Percentiles rank a stretch among this genome's conserved stretches.
Evolutionary conservation across 1,284 basidiomycete species (phyloP).

Genomic region (Naganishia albida): DNA sequence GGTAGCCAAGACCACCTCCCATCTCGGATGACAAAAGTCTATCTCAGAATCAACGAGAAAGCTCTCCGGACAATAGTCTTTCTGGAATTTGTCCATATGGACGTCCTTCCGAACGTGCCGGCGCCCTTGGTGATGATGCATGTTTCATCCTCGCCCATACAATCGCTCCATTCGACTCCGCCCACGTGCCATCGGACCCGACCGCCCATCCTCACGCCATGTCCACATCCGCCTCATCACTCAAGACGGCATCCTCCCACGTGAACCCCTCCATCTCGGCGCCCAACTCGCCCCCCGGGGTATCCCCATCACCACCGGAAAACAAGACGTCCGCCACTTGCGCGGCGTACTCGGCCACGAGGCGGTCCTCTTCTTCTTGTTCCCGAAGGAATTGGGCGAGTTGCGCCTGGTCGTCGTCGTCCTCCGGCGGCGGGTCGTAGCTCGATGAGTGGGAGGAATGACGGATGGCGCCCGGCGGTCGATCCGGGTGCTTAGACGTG

Average conservation of each 20-base stretch:
- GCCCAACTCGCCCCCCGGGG: slow-evolving; percentile 9
- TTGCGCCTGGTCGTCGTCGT: neutral
- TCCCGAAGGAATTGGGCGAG: slow-evolving; percentile 8
- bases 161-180: no score
- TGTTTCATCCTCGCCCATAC: slow-evolving; percentile 4
- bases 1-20: no score
- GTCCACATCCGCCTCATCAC: slow-evolving; percentile 15
- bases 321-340: neutral
- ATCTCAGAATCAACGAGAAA: no score
- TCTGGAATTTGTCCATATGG: no score
- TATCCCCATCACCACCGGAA: neutral
- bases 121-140: neutral
- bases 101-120: neutral
- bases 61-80: no score
- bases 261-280: slow-evolving; percentile 24
- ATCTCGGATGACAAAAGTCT: no score
- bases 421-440: neutral
- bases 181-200: no score
- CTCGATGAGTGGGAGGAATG: neutral
- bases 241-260: slow-evolving; percentile 22
- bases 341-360: slow-evolving; percentile 6
- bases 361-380: slow-evolving; percentile 10
- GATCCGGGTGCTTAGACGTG: neutral
- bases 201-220: neutral
- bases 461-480: neutral